phyloP scores from a whole-genome alignment of 2,329 filamentous ascomycete genomes.

The Cordyceps fumosorosea region DNA sequence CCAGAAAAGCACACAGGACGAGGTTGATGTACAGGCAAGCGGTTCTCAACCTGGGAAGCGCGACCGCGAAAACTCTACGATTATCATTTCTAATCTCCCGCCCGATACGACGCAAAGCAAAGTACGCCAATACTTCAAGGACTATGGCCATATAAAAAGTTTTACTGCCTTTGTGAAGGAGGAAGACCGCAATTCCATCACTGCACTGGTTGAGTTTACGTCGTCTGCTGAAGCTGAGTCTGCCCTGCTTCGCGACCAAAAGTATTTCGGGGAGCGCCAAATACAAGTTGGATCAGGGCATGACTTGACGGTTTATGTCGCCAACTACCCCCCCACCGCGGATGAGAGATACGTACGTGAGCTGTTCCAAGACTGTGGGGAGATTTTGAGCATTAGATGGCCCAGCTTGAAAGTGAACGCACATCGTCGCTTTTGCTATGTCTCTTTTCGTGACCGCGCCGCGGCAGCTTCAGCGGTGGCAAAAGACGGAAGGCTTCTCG shows the following conservation, averaged over 20 bases:
- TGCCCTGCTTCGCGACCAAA: slow-evolving; percentile 74
- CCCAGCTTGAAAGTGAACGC: slow-evolving; percentile 87
- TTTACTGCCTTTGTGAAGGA: slow-evolving; percentile 60
- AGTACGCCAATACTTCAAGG: slow-evolving; percentile 83
- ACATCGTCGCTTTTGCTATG: slow-evolving; percentile 88
- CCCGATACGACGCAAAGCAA: slow-evolving; percentile 60
- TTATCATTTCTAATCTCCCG: slow-evolving; percentile 76
- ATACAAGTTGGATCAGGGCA: slow-evolving; percentile 70
- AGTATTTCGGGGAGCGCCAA: slow-evolving; percentile 65
- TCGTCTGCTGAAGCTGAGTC: slow-evolving; percentile 72
- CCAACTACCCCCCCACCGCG: slow-evolving; percentile 77
- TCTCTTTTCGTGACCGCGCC: slow-evolving; percentile 71
- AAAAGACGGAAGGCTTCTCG: slow-evolving; percentile 65
- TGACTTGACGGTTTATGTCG: slow-evolving; percentile 77
- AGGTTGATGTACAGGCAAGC: slow-evolving; percentile 19
- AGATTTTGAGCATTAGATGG: slow-evolving; percentile 79
- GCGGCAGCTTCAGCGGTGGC: slow-evolving; percentile 64
- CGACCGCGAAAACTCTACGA: slow-evolving; percentile 83
- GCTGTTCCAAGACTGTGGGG: slow-evolving; percentile 68
- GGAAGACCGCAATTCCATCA: slow-evolving; percentile 54
- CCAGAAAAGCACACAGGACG: slow-evolving; percentile 41
- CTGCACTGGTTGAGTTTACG: slow-evolving; percentile 80
- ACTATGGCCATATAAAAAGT: slow-evolving; percentile 78
- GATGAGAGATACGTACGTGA: slow-evolving; percentile 64
- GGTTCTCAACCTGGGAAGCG: slow-evolving; percentile 50